These are phyloP conservation scores for Trypanosoma boissoni DNA, from an alignment of 208 protist genomes.

Conservation along the genomic window DNA sequence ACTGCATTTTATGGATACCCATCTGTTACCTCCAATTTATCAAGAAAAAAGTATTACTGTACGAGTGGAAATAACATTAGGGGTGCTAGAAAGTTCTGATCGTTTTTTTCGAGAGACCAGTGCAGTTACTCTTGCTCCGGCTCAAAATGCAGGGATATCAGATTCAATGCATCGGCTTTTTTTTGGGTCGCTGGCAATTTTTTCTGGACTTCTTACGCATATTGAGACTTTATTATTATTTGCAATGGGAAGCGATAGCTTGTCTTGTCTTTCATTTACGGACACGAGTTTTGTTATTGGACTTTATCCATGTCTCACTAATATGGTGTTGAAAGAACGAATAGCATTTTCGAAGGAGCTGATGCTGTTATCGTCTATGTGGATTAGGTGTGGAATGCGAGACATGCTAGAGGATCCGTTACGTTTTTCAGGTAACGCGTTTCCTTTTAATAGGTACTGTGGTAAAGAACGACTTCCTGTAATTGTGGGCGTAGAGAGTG, in stretches of 20 bases:
- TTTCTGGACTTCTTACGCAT: conserved; percentile 16
- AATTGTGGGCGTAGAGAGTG: conserved; percentile 14
- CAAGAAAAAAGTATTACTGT: not conserved
- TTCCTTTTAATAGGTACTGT: conserved; percentile 20
- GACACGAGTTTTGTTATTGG: conserved; percentile 22
- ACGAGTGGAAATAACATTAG: conserved; percentile 13
- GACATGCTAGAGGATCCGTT: not conserved
- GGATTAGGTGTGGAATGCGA: conserved; percentile 7
- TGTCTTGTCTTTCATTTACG: conserved; percentile 26
- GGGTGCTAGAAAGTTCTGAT: not conserved
- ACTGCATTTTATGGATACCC: not conserved
- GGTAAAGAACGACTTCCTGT: conserved; percentile 14
- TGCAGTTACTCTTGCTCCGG: conserved; percentile 8
- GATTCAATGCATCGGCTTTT: conserved; percentile 17
- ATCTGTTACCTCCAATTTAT: not conserved
- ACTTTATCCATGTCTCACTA: conserved; percentile 20
- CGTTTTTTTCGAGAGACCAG: conserved; percentile 12
- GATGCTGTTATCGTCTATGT: conserved; percentile 13
- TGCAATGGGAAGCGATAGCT: conserved; percentile 29
- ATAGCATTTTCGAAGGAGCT: conserved; percentile 8
- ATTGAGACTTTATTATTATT: conserved; percentile 22
- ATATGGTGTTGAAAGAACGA: not conserved
- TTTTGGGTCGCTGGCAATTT: conserved; percentile 22
- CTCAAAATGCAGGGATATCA: not conserved
- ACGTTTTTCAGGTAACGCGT: conserved; percentile 3